Evolutionary conservation across 306 rosid genomes (phyloP).

Genomic region (Ochetophila trinervis): DNA sequence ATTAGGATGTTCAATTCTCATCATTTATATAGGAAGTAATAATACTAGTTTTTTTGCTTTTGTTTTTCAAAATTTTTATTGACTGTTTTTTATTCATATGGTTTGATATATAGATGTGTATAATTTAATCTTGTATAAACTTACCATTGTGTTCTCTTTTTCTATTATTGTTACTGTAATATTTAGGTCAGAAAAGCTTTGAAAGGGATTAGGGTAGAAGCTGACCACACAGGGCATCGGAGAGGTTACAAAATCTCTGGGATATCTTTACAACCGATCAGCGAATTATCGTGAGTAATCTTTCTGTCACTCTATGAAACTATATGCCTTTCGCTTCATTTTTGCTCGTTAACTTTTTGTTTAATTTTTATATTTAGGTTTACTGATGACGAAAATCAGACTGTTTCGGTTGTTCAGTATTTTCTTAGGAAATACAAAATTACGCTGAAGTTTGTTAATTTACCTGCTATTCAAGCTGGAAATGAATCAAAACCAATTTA

Average conservation of each 20-base stretch:
- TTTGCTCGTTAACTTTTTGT: neutral
- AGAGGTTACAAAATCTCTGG: slow-evolving; percentile 43
- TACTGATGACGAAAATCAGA: slow-evolving; percentile 38
- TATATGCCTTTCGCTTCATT: neutral
- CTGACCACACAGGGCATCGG: neutral
- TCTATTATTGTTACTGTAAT: neutral
- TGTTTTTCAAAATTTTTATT: too few species aligned
- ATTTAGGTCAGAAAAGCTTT: slow-evolving; percentile 50
- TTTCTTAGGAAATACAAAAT: slow-evolving; percentile 44
- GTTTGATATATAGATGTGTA: neutral
- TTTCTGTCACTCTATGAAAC: too few species aligned
- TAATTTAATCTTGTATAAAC: neutral
- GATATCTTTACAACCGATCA: slow-evolving; percentile 39
- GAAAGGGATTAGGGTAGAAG: slow-evolving; percentile 45
- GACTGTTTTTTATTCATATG: too few species aligned
- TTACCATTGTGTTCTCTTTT: neutral
- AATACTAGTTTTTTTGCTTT: too few species aligned
- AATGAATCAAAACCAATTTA: slow-evolving; percentile 47
- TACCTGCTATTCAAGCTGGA: slow-evolving; percentile 85
- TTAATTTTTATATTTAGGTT: slow-evolving; percentile 46
- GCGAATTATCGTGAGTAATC: slow-evolving; percentile 45
- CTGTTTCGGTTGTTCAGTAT: slow-evolving; percentile 37
- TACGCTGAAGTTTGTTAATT: neutral
- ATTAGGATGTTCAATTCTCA: too few species aligned
- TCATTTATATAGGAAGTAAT: too few species aligned